Evolutionary conservation across 139 green algal genomes (phyloP), one percentile per base, ranked within the genome.

Genomic region (Chlamydomonas schloesseri): DNA sequence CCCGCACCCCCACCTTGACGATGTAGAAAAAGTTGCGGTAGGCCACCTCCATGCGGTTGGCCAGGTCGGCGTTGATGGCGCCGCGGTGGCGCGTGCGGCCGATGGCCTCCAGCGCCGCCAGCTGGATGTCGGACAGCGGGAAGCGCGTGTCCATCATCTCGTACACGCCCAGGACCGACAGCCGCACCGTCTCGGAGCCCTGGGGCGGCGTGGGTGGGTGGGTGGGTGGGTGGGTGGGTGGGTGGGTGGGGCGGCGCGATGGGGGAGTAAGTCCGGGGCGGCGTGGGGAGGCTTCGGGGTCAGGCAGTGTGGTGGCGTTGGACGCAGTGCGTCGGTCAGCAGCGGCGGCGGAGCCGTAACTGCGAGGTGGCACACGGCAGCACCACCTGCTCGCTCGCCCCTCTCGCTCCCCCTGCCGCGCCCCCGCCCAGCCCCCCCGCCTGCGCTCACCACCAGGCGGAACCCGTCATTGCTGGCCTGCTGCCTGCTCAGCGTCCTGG

Each of bases 1-100:
- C 34, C 28, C 15, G 1, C 6, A 17, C 77, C 1, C n/a, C 0
- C 69, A 93, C 93, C 92, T 96, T 95, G 24, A 94, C 78, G 9
- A 96, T 88, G 68, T 96, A 96, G 71, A 90, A 94, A 77, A 94
- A 96, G 88, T 96, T 96, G 53, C 92, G 81, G 78, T 91, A 88
- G 34, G 90, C 86, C 0, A 93, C 50, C 10, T 82, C 84, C 72
- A 95, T 64, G 2, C 60, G 34, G 36, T 82, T 71, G 34, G 91
- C 84, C 62, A 96, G 69, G 58, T 95, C 89, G 37, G 67, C 88
- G 76, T 95, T 92, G 67, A 96, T 86, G 68, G 73, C 82, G 37
- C 94, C 94, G 2, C 67, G 73, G 28, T 70, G 34, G 23, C 93
- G 84, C 14, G 86, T 69, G 31, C 82, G 77, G 24, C 81, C 92